phyloP scores from a whole-genome alignment of 176 grass and related monocot species.

The Aegilops longissima region DNA sequence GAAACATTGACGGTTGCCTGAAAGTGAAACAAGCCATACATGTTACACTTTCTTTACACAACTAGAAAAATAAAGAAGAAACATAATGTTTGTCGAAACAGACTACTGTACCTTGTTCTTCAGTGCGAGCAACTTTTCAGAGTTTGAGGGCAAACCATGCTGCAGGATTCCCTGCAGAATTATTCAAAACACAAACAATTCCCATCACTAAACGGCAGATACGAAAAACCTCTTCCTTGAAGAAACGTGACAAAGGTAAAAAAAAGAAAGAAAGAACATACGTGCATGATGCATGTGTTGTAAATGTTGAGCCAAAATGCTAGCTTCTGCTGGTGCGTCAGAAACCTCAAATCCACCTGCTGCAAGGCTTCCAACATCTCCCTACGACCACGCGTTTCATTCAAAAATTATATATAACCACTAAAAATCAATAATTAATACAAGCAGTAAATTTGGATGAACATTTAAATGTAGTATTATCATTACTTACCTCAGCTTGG shows the following conservation, averaged over 20 bases:
- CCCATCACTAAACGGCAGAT: background rate
- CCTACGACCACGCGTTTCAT: slow-evolving; percentile 8
- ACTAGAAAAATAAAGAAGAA: too few relatives aligned
- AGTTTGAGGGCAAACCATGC: slow-evolving; percentile 73
- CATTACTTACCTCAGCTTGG: slow-evolving; percentile 60
- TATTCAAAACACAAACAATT: background rate
- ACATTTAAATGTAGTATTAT: too few relatives aligned
- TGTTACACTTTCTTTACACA: background rate
- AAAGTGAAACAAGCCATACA: background rate
- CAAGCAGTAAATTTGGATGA: too few relatives aligned
- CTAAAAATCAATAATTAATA: too few relatives aligned
- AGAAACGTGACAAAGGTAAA: background rate
- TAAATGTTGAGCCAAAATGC: slow-evolving; percentile 94
- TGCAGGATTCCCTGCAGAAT: slow-evolving; percentile 73
- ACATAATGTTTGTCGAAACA: background rate
- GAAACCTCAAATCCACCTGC: slow-evolving; percentile 54
- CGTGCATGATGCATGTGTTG: slow-evolving; percentile 97
- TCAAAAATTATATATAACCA: too few relatives aligned
- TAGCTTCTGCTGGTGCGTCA: slow-evolving; percentile 71
- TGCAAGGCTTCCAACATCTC: slow-evolving; percentile 65
- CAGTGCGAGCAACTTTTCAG: slow-evolving; percentile 60
- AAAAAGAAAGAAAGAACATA: slow-evolving; percentile 18
- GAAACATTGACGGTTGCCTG: slow-evolving; percentile 71
- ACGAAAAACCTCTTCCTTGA: background rate
- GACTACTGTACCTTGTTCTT: slow-evolving; percentile 57